Percentiles rank a stretch among this genome's conserved stretches.
Evolutionary conservation across 2,329 filamentous ascomycete species (phyloP).

Genomic region (Septoria linicola): DNA sequence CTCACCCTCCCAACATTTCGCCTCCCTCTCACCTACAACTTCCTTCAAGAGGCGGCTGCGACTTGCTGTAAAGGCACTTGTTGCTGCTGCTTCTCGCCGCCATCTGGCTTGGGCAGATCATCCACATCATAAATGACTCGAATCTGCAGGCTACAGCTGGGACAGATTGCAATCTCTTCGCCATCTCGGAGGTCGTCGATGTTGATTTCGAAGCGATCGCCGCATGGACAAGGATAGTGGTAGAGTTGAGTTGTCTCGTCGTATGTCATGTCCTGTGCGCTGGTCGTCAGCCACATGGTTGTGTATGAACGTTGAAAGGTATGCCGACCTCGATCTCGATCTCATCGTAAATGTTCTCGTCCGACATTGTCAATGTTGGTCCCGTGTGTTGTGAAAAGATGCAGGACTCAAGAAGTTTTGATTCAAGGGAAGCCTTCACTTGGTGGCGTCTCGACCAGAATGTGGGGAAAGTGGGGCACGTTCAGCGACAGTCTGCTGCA

Average conservation of each 20-base stretch:
- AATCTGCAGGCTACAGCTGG: slow-evolving; percentile 96
- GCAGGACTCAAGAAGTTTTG: too few relatives aligned
- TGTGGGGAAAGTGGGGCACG: too few relatives aligned
- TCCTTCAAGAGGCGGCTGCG: slow-evolving; percentile 23
- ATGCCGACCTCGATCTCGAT: slow-evolving; percentile 79
- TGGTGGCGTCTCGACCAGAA: too few relatives aligned
- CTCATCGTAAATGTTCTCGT: slow-evolving; percentile 76
- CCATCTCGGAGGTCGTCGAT: slow-evolving; percentile 82
- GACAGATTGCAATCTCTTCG: slow-evolving; percentile 93
- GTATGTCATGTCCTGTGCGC: slow-evolving; percentile 77
- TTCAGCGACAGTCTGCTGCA: too few relatives aligned
- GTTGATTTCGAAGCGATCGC: slow-evolving; percentile 90
- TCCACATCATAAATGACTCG: slow-evolving; percentile 81
- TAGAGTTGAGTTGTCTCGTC: slow-evolving; percentile 81
- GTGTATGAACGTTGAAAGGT: background rate
- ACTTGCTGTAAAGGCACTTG: slow-evolving; percentile 12
- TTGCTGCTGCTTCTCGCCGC: slow-evolving; percentile 17
- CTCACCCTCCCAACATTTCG: background rate
- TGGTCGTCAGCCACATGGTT: background rate
- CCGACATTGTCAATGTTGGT: slow-evolving; percentile 24
- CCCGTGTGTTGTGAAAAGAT: background rate
- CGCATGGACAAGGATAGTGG: slow-evolving; percentile 94
- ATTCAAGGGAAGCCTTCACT: too few relatives aligned
- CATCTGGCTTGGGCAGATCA: slow-evolving; percentile 52
- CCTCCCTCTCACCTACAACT: background rate